Evolutionary conservation across 1,139 yeast genomes (phyloP).

Genomic region (Zygosaccharomyces sapae): DNA sequence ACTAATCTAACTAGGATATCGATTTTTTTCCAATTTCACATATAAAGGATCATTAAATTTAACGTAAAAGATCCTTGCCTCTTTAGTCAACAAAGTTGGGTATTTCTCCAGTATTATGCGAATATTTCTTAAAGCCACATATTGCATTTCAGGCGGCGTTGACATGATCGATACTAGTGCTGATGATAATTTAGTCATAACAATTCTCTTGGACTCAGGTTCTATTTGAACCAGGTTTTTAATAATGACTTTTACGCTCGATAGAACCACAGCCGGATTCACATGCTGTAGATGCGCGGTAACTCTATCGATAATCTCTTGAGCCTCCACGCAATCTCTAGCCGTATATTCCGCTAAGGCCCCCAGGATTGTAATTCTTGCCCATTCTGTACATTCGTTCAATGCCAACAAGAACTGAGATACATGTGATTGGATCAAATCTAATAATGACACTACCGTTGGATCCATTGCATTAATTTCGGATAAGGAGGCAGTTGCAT

Average conservation of each 20-base stretch:
- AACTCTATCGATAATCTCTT: slow-evolving; percentile 83
- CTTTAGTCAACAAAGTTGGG: slow-evolving; percentile 73
- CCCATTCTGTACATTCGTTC: slow-evolving; percentile 99
- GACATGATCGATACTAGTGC: slow-evolving; percentile 88
- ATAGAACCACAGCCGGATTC: slow-evolving; percentile 89
- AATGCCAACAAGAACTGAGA: slow-evolving; percentile 65
- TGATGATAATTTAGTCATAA: slow-evolving; percentile 68
- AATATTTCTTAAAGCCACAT: slow-evolving; percentile 88
- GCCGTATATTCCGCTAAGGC: slow-evolving; percentile 73
- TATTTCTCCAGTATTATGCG: slow-evolving; percentile 85
- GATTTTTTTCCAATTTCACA: slow-evolving; percentile 83
- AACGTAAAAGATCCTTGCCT: slow-evolving; percentile 85
- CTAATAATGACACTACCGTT: slow-evolving; percentile 34
- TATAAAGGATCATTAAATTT: slow-evolving; percentile 96
- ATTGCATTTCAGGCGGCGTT: slow-evolving; percentile 90
- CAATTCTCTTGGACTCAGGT: slow-evolving; percentile 34
- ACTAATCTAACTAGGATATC: slow-evolving; percentile 88
- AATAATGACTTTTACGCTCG: slow-evolving; percentile 77
- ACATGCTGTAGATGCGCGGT: slow-evolving; percentile 97
- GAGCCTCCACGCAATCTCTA: slow-evolving; percentile 58
- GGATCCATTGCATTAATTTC: slow-evolving; percentile 76
- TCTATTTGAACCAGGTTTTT: slow-evolving; percentile 55
- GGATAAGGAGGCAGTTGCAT: slow-evolving; percentile 78
- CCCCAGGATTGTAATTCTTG: slow-evolving; percentile 81
- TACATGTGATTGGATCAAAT: slow-evolving; percentile 39